Conservation (phyloP, 2,329 filamentous ascomycete species). For the Penicillium crustosum region DNA sequence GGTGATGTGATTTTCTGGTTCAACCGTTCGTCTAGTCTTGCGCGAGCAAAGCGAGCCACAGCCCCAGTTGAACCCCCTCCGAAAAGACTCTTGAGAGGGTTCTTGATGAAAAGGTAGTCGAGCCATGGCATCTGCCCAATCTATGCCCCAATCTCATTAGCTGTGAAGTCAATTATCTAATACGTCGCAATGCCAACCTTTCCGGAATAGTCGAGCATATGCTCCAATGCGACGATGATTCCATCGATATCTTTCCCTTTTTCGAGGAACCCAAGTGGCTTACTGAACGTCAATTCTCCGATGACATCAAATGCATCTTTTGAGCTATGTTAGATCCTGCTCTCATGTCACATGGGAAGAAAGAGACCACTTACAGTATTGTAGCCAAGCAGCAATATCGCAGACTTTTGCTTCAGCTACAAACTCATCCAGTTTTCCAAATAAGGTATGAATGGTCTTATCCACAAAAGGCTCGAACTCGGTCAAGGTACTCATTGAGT, state of each 20-base stretch:
- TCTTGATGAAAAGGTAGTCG: conserved; percentile 37
- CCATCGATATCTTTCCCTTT: conserved; percentile 33
- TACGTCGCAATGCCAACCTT: conserved; percentile 8
- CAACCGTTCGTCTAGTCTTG: conserved; percentile 23
- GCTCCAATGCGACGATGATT: conserved; percentile 33
- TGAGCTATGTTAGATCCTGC: neutral
- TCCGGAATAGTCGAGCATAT: conserved; percentile 29
- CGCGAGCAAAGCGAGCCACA: conserved; percentile 25
- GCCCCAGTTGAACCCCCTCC: conserved; percentile 21
- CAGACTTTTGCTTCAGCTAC: conserved; percentile 21
- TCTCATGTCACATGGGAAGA: neutral
- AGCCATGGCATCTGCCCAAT: conserved; percentile 40
- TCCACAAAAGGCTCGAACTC: conserved; percentile 43
- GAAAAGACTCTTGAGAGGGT: conserved; percentile 27
- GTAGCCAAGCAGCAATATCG: conserved; percentile 35
- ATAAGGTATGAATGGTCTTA: conserved; percentile 31
- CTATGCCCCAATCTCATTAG: neutral
- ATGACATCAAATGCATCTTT: conserved; percentile 39
- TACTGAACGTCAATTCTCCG: conserved; percentile 38
- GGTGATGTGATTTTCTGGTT: neutral
- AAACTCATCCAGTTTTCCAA: conserved; percentile 27
- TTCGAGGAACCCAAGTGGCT: conserved; percentile 37
- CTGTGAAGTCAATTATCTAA: neutral
- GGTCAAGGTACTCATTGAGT: conserved; percentile 45
- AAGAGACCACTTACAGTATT: conserved; percentile 25